Base-by-base conservation (phyloP, 2,329 filamentous ascomycete species). In the Tolypocladium paradoxum region DNA sequence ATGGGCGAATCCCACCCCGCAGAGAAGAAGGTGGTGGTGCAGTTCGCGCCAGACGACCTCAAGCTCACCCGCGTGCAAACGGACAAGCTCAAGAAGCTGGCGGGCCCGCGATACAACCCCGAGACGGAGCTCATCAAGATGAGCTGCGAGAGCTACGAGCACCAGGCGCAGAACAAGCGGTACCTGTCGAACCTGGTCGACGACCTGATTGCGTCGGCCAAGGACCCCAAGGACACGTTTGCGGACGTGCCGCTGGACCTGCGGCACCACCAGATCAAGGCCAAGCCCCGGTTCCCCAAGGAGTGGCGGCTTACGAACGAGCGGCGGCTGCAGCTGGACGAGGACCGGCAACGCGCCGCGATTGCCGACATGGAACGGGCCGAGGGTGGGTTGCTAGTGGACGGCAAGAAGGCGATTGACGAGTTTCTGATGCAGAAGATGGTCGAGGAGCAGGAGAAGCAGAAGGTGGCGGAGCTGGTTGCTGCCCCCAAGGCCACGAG, bases 161-260 rank as follows among this genome's bases (percentile, higher is more conserved):
- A 91, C 53, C 87, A 90, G 65, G 89, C 91, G 20, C 91, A 97
- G 74, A 99, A 99, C 76, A 99, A 97, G 78, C 84, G 89, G n/a
- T 93, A 93, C 68, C 77, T 99, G 24, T 86, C 83, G 51, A 89
- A 95, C 62, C 70, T 90, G 49, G 81, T 97, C 49, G 76, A 85
- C 57, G 81, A 77, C 49, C 73, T 99, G 59, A 73, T 99, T 55
- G 75, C 73, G 7, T 84, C 89, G 65, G 90, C 91, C 54, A 88
- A 84, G 76, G 85, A 96, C 65, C 75, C 79, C 27, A 80, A 73
- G 37, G 92, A 99, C 61, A 87, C 81, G 12, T 96, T 97, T 63
- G 84, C 84, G 59, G 93, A 99, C 67, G 73, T 99, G 33, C 92
- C 93, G 2, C 78, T 97, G 49, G 91, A 99, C 65, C 85, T 89